These are phyloP conservation scores for Aspergillus carlsbadensis DNA, from an alignment of 495 filamentous ascomycete genomes.

Conservation along the genomic window DNA sequence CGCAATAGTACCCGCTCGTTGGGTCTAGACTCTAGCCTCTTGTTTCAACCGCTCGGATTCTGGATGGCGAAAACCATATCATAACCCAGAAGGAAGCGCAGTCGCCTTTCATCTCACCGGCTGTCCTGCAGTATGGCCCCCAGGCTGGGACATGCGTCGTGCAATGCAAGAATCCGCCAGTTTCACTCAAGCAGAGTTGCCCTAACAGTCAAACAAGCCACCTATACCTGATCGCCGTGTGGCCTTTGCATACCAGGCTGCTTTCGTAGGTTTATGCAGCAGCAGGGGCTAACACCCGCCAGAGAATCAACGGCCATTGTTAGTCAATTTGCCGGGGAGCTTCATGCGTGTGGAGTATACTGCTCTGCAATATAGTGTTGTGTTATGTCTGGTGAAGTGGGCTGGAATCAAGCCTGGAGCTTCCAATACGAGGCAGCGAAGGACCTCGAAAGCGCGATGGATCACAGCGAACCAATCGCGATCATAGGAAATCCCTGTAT, in stretches of 20 bases:
- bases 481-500: slow-evolving; percentile 3
- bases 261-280: slow-evolving; percentile 7
- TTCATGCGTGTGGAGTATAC: neutral
- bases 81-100: neutral
- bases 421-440: slow-evolving; percentile 6
- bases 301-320: slow-evolving; percentile 1
- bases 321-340: neutral
- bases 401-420: neutral
- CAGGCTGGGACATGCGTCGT: neutral
- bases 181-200: neutral
- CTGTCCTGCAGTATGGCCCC: neutral
- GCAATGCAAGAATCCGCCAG: neutral
- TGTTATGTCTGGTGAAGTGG: neutral
- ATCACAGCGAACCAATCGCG: slow-evolving; percentile 6
- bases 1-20: neutral
- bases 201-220: neutral
- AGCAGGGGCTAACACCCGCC: neutral
- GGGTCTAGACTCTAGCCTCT: slow-evolving; percentile 11
- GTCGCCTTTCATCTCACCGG: neutral
- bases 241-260: slow-evolving; percentile 8
- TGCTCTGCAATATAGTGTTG: neutral
- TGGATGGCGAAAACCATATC: neutral
- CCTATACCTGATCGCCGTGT: slow-evolving; percentile 3
- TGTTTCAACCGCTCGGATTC: neutral
- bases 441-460: neutral